A percentile compares a stretch with the other conserved stretches of the same genome.
phyloP scores from a whole-genome alignment of 108 stramenopile genomes.

The Skeletonema costatum region DNA sequence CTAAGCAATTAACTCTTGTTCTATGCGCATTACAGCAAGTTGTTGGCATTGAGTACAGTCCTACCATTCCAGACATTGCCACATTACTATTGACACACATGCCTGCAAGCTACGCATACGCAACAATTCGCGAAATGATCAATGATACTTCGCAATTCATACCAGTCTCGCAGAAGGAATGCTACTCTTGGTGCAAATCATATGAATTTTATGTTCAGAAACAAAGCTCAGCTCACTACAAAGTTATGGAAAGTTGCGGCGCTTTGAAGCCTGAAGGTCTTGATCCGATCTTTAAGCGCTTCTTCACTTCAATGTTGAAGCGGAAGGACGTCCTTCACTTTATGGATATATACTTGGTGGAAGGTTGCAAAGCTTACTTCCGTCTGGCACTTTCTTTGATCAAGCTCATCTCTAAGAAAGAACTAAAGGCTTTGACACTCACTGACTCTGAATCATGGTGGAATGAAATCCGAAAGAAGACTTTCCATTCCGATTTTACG shows the following conservation, averaged over 20 bases:
- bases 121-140: slow-evolving; percentile 76
- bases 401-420: slow-evolving; percentile 50
- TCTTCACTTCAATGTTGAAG: slow-evolving; percentile 65
- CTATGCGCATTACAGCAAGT: slow-evolving; percentile 57
- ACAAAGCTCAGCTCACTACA: slow-evolving; percentile 58
- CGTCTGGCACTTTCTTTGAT: slow-evolving; percentile 75
- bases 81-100: slow-evolving; percentile 50
- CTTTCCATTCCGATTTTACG: slow-evolving; percentile 41
- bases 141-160: slow-evolving; percentile 61
- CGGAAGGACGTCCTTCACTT: slow-evolving; percentile 57
- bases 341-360: slow-evolving; percentile 83
- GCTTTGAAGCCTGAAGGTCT: slow-evolving; percentile 53
- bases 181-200: slow-evolving; percentile 64
- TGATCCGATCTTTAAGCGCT: slow-evolving; percentile 69
- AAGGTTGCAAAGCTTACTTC: slow-evolving; percentile 81
- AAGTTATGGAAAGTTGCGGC: slow-evolving; percentile 56
- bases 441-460: slow-evolving; percentile 44
- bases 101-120: slow-evolving; percentile 80
- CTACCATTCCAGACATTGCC: slow-evolving; percentile 63
- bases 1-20: slow-evolving; percentile 47
- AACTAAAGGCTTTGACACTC: slow-evolving; percentile 25
- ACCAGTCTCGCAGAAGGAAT: slow-evolving; percentile 58
- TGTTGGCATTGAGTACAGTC: slow-evolving; percentile 72
- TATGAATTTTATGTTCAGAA: slow-evolving; percentile 64
- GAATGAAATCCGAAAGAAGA: slow-evolving; percentile 29